These are phyloP conservation scores for Aspergillus texensis DNA, from an alignment of 2,329 filamentous ascomycete species.

Conservation along the genomic window DNA sequence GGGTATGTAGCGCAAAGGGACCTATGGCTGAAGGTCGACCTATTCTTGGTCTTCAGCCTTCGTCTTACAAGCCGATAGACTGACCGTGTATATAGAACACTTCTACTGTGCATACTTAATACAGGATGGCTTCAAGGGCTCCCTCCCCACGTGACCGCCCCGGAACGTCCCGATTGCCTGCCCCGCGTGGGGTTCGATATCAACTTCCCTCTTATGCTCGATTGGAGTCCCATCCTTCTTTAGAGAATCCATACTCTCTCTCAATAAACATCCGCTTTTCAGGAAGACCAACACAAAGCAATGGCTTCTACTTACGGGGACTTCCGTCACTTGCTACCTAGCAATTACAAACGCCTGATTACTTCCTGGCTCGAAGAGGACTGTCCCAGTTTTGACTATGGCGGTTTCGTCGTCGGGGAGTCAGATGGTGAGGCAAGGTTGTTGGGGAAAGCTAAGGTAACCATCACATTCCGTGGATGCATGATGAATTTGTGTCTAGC, in stretches of 20 bases:
- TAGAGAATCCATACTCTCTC: not conserved
- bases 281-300: constrained; percentile 17
- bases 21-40: no score
- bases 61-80: no score
- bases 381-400: constrained; percentile 95
- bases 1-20: no score
- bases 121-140: no score
- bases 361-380: constrained; percentile 91
- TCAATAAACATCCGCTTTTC: not conserved
- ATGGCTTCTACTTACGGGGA: constrained; percentile 63
- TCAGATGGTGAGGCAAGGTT: constrained; percentile 48
- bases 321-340: constrained; percentile 75
- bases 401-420: constrained; percentile 88
- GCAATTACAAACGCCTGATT: constrained; percentile 79
- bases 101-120: no score
- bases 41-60: no score
- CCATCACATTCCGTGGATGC: not conserved
- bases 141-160: not conserved
- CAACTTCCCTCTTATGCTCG: not conserved
- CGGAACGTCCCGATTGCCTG: not conserved
- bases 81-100: no score
- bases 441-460: constrained; percentile 60
- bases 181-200: not conserved
- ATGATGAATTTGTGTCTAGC: not conserved
- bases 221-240: not conserved